Evolutionary conservation across 768 basidiomycete species (phyloP), one percentile per base, ranked within the genome.

Genomic region (Mycena capillaripes): DNA sequence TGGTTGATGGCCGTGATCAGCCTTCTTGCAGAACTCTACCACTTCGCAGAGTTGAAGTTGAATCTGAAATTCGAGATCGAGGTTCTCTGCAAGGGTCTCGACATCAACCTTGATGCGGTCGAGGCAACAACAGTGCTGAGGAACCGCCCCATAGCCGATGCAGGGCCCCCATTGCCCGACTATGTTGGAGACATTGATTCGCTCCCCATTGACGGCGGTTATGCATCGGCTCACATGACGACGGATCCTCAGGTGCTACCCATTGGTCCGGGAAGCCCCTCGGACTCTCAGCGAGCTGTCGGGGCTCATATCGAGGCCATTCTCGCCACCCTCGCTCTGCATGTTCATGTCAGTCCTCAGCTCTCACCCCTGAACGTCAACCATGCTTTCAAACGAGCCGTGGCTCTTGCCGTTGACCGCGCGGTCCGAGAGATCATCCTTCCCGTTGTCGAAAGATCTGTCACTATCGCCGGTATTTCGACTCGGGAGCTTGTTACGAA

Each of bases 21-120:
- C 75, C 87, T 99, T 50, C 89, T 99, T 53, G 95, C 92, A 52
- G 98, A 99, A 80, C 89, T 99, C n/a, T 99, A 99, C 81, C 95
- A 97, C 80, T 97, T 93, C 77, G 97, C 96, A 6, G 97, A 99
- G 76, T 88, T 99, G 72, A 97, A 97, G 83, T 86, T 99, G 66
- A 98, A 98, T 79, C 89, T 97, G 80, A 99, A 98, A 82, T 99
- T 99, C 78, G 98, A 99, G 83, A 99, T 99, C 65, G 98, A 99
- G 82, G 92, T 98, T 44, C 85, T 99, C 23, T 99, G 97, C 88
- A 97, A 96, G 81, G 90, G 90, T 36, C 90, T 99, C 36, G 92
- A 95, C 32, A 90, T 99, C 75, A 92, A 96, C 76, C 88, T 98
- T 32, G 95, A 94, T 78, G 81, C 91, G 9, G 87, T 98, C 55